Conservation (phyloP, 768 basidiomycete genomes). For the Agrocybe praecox region DNA sequence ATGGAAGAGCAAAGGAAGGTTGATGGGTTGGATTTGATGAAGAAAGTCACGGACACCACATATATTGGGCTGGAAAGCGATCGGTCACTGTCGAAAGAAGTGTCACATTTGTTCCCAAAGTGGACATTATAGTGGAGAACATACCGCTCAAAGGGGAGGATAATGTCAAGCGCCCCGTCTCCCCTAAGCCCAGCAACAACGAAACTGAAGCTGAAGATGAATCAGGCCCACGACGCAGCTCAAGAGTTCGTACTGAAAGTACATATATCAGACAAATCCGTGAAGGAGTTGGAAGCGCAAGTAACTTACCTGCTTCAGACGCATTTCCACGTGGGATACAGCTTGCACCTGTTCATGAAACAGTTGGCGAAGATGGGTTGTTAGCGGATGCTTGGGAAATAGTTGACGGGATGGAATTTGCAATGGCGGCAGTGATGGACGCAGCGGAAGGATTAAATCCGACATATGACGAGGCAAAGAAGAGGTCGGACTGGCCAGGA, state of each 20-base stretch:
- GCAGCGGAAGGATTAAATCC: constrained; percentile 30
- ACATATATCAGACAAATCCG: constrained; percentile 6
- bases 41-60: constrained; percentile 23
- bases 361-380: constrained; percentile 6
- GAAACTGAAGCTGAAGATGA: neutral
- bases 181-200: neutral
- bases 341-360: neutral
- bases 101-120: constrained; percentile 19
- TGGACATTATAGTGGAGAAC: constrained; percentile 3
- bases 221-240: neutral
- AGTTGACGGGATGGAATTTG: constrained; percentile 17
- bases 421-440: constrained; percentile 23
- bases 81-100: constrained; percentile 31
- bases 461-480: constrained; percentile 19
- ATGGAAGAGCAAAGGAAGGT: constrained; percentile 23
- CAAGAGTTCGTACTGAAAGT: constrained; percentile 9
- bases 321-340: constrained; percentile 8
- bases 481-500: constrained; percentile 22
- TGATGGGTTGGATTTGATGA: constrained; percentile 36
- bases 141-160: constrained; percentile 28
- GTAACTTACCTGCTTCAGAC: constrained; percentile 12
- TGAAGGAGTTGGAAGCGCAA: constrained; percentile 3
- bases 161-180: neutral
- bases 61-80: constrained; percentile 34
- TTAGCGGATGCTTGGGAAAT: constrained; percentile 1